Percentiles rank a stretch among this genome's conserved stretches.
phyloP scores from a whole-genome alignment of 2,329 filamentous ascomycete species.

The Keithomyces neogunnii region DNA sequence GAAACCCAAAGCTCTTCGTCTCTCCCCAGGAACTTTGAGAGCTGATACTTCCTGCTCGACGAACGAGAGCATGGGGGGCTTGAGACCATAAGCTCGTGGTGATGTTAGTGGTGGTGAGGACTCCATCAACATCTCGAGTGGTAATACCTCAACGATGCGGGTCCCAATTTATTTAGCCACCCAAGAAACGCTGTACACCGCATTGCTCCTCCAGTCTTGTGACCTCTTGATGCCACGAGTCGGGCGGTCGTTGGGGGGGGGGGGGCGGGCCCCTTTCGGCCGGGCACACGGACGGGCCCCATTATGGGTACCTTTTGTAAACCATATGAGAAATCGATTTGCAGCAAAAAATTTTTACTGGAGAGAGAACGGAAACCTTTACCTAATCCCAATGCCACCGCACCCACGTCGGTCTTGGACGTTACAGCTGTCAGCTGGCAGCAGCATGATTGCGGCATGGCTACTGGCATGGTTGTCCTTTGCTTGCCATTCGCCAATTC shows the following conservation, averaged over 20 bases:
- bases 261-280: neutral
- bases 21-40: too few species aligned
- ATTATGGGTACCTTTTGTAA: neutral
- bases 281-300: neutral
- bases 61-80: too few species aligned
- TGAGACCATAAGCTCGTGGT: too few species aligned
- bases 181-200: neutral
- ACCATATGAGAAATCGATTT: neutral
- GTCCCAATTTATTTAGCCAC: neutral
- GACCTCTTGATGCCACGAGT: neutral
- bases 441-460: neutral
- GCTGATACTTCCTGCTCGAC: too few species aligned
- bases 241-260: neutral
- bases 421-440: neutral
- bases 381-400: neutral
- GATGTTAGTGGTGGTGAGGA: too few species aligned
- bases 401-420: neutral
- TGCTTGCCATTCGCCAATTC: neutral
- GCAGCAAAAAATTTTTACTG: neutral
- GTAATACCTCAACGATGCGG: too few species aligned
- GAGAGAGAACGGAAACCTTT: neutral
- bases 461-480: neutral
- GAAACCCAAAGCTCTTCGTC: too few species aligned
- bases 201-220: neutral
- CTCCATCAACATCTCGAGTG: too few species aligned